phyloP scores from a whole-genome alignment of 306 rosid species.

The Cucumis cinereus region DNA sequence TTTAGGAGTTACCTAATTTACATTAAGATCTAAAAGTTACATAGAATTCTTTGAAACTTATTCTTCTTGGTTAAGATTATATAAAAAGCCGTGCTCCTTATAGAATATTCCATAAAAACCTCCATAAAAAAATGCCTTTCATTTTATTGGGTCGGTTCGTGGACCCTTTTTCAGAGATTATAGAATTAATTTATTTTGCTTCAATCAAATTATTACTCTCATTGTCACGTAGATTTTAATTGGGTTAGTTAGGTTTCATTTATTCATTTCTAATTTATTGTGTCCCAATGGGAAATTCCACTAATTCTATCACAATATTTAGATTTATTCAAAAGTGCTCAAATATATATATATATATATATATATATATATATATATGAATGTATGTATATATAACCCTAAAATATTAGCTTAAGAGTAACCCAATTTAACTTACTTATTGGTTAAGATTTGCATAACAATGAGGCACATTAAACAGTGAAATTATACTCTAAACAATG shows the following conservation, averaged over 20 bases:
- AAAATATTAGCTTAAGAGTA: background rate
- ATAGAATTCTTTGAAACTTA: background rate
- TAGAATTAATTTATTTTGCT: background rate
- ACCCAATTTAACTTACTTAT: too few species aligned
- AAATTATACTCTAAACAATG: background rate
- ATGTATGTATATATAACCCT: too few species aligned
- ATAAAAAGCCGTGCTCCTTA: background rate
- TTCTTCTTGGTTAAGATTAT: background rate
- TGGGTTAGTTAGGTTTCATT: background rate
- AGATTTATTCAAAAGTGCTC: background rate
- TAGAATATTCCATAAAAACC: background rate
- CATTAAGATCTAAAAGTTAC: background rate
- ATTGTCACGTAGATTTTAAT: background rate
- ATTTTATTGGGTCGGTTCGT: background rate
- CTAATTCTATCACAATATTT: background rate
- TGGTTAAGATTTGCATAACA: background rate
- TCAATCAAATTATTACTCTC: background rate
- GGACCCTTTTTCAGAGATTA: background rate
- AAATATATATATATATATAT: background rate
- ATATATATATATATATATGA: too few species aligned
- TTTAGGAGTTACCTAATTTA: background rate
- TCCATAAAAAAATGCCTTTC: background rate
- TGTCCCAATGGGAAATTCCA: background rate
- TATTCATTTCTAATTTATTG: background rate
- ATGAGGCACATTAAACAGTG: background rate